Base-by-base conservation (phyloP, 306 rosid species). In the Sesbania bispinosa region DNA sequence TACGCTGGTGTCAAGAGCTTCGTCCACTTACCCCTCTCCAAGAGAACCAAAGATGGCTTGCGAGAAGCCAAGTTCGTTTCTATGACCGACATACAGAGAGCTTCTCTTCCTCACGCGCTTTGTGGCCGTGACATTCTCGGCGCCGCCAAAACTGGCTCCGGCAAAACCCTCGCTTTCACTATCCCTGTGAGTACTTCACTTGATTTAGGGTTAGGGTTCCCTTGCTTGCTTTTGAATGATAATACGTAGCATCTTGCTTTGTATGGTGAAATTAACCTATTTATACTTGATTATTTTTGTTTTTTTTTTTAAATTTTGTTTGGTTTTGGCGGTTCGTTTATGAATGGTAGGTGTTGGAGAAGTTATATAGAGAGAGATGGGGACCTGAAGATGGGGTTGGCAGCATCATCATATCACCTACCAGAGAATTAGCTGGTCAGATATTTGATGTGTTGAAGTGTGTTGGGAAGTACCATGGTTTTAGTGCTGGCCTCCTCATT, bases 401-500 rank as follows among this genome's bases (percentile, higher is more conserved):
- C 58, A 70, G 96, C 85, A 94, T 94, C 43, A 81, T 94, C 36
- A 75, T 94, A 77, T 91, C 97, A 35, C 95, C 97, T 13, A 89
- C 97, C 4, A 85, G 99, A 79, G 99, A 94, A 80, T 74, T 91
- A 74, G 99, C 95, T 53, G 80, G 63, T 52, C 96, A 94, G 72
- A 60, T 83, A 13, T 94, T 94, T 74, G 96, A 91, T 52, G 97
- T 91, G 47, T 61, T 94, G 48, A 87, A 79, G 62, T 13, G 52
- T 45, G 81, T 89, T 27, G 99, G 99, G 36, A 89, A 79, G 79
- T 69, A 59, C 85, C 97, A 94, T 76, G 83, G 67, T 51, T 81
- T 94, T 70, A 94, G 96, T 86, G 96, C 97, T 73, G 99, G 96
- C 10, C 95, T 91, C n/a, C 85, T 91, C 57, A 91, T 94, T 73